Base-by-base conservation (phyloP, 2,329 filamentous ascomycete genomes). In the Fusarium cicatricum region DNA sequence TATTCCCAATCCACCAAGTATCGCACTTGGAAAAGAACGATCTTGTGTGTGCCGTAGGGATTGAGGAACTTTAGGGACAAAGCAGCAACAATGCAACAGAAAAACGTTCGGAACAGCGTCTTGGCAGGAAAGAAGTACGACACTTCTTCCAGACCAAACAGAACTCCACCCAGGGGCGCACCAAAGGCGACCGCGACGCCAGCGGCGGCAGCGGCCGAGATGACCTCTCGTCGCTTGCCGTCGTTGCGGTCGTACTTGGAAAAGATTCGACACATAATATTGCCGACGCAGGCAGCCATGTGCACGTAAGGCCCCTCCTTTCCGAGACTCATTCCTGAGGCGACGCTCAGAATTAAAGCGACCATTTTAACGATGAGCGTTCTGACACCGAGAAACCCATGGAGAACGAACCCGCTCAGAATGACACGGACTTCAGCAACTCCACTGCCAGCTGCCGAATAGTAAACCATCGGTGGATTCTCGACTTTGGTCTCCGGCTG, bases 261-360 rank as follows among this genome's bases (percentile, higher is more conserved):
- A 67, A 98, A 98, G n/a, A 98, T 74, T 70, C 95, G 91, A 70
- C 94, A 97, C 28, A 90, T 87, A 71, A 99, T 96, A 68, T 99
- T 99, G 54, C 95, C 95, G 17, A 98, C 89, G 66, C 94, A 97
- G 1, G 94, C 91, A 0, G 93, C 92, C 69, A 98, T 96, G 73
- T 99, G 95, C n/a, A 99, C 95, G 69, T 94, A 98, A 0, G 95
- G 95, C 0, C 94, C 85, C 70, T 97, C 95, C 73, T 99, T 99
- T 23, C 95, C 95, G 36, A 99, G 80, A 71, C 92, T 97, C 56
- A 99, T 82, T 4, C 95, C 95, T 3, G 95, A 98, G 2, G 92
- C 90, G 33, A 98, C 92, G 72, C 91, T 96, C 52, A 98, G 81
- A 54, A 97, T 85, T 40, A 99, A 79, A 12, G 89, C 92, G 14